These are phyloP conservation scores for Fallopia convolvulus DNA, from an alignment of 148 eudicot genomes.

Conservation along the genomic window DNA sequence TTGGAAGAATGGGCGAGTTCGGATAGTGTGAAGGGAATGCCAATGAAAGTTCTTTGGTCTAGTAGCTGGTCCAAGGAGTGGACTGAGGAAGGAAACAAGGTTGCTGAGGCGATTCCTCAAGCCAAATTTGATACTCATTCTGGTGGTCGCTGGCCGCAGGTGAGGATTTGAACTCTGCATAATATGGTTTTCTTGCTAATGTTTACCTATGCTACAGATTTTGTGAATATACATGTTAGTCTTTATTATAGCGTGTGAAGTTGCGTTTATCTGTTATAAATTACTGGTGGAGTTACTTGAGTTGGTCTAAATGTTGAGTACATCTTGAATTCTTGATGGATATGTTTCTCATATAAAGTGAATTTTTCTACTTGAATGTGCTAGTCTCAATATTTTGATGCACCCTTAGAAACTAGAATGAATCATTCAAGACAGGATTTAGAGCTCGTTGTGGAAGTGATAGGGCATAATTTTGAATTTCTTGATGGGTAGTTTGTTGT, in stretches of 20 bases:
- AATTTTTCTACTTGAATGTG: neutral
- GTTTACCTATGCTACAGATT: neutral
- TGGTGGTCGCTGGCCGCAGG: constrained; percentile 97
- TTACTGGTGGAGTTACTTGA: neutral
- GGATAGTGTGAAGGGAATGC: constrained; percentile 57
- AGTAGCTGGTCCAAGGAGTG: constrained; percentile 54
- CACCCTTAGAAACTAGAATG: neutral
- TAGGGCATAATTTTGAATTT: neutral
- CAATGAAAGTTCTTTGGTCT: constrained; percentile 82
- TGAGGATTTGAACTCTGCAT: constrained; percentile 16
- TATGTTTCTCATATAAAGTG: neutral
- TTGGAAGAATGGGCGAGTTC: constrained; percentile 63
- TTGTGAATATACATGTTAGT: neutral
- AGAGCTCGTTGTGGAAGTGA: neutral
- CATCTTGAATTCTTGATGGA: neutral
- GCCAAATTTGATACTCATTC: constrained; percentile 61
- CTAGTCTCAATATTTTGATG: neutral
- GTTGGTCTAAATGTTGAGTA: neutral
- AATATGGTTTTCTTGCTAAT: neutral
- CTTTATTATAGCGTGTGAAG: neutral
- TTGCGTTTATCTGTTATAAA: neutral
- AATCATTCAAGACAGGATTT: neutral
- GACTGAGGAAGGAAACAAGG: constrained; percentile 54
- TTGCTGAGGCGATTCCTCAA: constrained; percentile 50
- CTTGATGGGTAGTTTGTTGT: neutral